Evolutionary conservation across 2,329 filamentous ascomycete genomes (phyloP).

Genomic region (Arthrinium phaeospermum): DNA sequence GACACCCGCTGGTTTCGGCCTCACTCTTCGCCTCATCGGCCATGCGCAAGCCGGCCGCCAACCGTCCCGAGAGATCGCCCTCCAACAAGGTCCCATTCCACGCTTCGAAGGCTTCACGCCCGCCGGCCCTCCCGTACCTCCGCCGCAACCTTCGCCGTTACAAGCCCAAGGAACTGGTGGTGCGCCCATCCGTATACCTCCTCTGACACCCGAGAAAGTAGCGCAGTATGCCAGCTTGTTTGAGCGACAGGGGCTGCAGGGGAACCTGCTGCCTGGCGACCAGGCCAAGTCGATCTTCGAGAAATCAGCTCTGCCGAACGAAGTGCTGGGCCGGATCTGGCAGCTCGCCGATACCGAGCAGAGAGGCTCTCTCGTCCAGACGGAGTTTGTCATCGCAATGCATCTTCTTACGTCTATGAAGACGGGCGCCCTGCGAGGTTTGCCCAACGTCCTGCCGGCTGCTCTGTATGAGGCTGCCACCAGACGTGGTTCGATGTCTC

Average conservation of each 20-base stretch:
- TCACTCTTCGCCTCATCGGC: conserved; percentile 91
- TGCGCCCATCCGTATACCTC: conserved; percentile 83
- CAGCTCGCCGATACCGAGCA: conserved; percentile 93
- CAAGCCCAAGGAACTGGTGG: conserved; percentile 65
- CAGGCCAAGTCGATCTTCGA: conserved; percentile 95
- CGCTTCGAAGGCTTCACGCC: conserved; percentile 81
- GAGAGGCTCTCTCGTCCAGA: conserved; percentile 81
- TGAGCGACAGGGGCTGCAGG: conserved; percentile 82
- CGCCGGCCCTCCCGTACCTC: conserved; percentile 50
- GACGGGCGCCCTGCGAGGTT: conserved; percentile 76
- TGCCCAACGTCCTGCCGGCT: conserved; percentile 82
- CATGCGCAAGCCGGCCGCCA: conserved; percentile 90
- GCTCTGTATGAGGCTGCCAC: conserved; percentile 90
- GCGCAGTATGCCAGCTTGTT: conserved; percentile 89
- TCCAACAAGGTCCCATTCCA: conserved; percentile 86
- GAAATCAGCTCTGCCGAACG: conserved; percentile 86
- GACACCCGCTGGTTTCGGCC: conserved; percentile 89
- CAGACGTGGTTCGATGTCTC: conserved; percentile 59
- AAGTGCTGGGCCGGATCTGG: conserved; percentile 94
- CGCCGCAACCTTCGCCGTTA: conserved; percentile 48
- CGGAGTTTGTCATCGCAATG: conserved; percentile 98
- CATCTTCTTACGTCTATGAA: conserved; percentile 93
- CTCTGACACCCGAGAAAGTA: conserved; percentile 86
- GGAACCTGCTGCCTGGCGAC: conserved; percentile 81
- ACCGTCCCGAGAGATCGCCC: conserved; percentile 79